Base-by-base conservation (phyloP, 2,329 filamentous ascomycete genomes). In the Lecanicillium sp. region DNA sequence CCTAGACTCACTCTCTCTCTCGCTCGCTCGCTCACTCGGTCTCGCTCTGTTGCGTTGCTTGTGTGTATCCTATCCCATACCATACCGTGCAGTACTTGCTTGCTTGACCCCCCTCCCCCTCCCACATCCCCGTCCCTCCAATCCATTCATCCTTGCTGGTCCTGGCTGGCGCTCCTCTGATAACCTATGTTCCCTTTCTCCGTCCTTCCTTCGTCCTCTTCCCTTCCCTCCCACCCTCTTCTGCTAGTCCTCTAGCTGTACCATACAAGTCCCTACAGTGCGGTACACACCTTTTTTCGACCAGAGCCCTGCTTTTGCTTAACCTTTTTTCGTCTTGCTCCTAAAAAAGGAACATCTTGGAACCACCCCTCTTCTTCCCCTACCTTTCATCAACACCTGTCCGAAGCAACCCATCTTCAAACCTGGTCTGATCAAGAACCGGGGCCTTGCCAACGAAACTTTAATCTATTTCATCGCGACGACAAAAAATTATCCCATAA, bases 331-430 rank as follows among this genome's bases (percentile, higher is more conserved):
- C 29, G 7, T 11, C 33, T 20, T 37, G 23, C 44, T 39, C 35
- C 44, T 39, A 11, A 30, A 46, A 44, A 46, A 32, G 24, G 9
- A 30, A 21, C 35, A 32, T 26, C 35, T 26, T 39, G 14, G 20
- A 38, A 32, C 35, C 39, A 46, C 44, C 44, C 44, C 44, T 46
- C 46, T 49, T 46, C 46, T 49, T 38, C 26, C 30, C 19, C 15
- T 49, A 42, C 43, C 48, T 38, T 43, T 41, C 50, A 52, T 42
- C 47, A 51, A 51, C 48, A 43, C 48, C 50, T 49, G 27, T 44
- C 19, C n/a, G 11, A 47, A 30, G 45, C 27, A 33, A n/a, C 39
- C 27, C 39, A 45, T 23, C 20, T 23, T 12, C 27, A 14, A 20
- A 24, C 14, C 26, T 11, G 30, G 8, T 15, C 30, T 33, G 6